Evolutionary conservation across 2,329 filamentous ascomycete species (phyloP).

Genomic region (Hypoxylon sp.): DNA sequence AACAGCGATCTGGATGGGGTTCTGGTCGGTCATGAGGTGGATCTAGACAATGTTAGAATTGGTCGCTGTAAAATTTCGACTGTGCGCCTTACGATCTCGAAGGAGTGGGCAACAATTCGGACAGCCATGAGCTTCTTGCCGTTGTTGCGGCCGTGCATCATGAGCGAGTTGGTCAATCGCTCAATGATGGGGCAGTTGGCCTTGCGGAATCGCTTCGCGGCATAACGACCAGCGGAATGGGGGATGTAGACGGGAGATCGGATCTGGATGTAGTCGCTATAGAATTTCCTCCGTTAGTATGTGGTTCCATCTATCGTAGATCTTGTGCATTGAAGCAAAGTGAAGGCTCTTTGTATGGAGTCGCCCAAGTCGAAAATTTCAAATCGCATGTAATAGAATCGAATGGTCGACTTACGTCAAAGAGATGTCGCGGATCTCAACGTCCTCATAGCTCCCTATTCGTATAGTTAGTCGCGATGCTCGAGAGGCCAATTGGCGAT

Average conservation of each 20-base stretch:
- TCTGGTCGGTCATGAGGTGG: conserved; percentile 99
- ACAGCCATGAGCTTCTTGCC: conserved; percentile 99
- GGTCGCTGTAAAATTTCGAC: conserved; percentile 17
- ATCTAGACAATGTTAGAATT: conserved; percentile 72
- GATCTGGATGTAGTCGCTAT: conserved; percentile 99
- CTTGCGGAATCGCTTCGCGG: conserved; percentile 99
- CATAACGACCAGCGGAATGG: conserved; percentile 98
- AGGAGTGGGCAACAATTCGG: conserved; percentile 98
- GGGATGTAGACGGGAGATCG: conserved; percentile 98
- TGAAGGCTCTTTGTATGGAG: conserved; percentile 4
- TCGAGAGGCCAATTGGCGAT: conserved; percentile 43
- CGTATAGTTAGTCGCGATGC: conserved; percentile 44
- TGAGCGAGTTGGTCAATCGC: conserved; percentile 99
- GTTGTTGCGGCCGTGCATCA: conserved; percentile 99
- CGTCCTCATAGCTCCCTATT: conserved; percentile 86
- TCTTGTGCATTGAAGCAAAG: conserved; percentile 10
- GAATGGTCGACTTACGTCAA: conserved; percentile 84
- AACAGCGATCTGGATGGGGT: conserved; percentile 99
- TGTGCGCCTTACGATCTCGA: conserved; percentile 89
- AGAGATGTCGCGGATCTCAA: conserved; percentile 99
- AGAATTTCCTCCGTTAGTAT: conserved; percentile 56
- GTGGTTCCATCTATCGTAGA: conserved; percentile 42
- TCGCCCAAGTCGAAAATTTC: conserved; percentile 22
- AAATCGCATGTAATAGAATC: conserved; percentile 37
- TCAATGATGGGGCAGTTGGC: conserved; percentile 99